phyloP scores from a whole-genome alignment of 805 yeast genomes.

The Grigorovia yakushimaensis region DNA sequence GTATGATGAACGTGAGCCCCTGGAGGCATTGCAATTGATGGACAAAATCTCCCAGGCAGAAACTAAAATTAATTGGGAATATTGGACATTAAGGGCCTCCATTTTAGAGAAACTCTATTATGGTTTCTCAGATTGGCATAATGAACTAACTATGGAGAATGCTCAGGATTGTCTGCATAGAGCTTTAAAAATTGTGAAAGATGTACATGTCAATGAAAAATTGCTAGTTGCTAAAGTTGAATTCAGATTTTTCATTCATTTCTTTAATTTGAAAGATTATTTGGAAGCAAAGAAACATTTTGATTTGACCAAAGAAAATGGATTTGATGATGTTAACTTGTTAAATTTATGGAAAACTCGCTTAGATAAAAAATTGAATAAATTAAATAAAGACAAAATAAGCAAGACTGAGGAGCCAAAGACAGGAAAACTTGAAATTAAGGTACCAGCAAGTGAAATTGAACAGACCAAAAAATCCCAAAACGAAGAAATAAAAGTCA shows the following conservation, averaged over 20 bases:
- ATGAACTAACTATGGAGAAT: slow-evolving; percentile 35
- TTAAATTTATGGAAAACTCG: slow-evolving; percentile 34
- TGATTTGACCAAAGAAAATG: slow-evolving; percentile 33
- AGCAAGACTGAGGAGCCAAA: background rate
- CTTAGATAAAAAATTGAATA: slow-evolving; percentile 13
- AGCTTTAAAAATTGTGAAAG: slow-evolving; percentile 33
- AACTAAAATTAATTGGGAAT: slow-evolving; percentile 28
- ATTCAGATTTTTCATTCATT: slow-evolving; percentile 40
- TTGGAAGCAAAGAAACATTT: slow-evolving; percentile 35
- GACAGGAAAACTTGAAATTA: too few relatives aligned
- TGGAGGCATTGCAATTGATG: slow-evolving; percentile 35
- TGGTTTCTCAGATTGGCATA: slow-evolving; percentile 33
- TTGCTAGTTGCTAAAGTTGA: slow-evolving; percentile 38
- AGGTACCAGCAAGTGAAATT: too few relatives aligned
- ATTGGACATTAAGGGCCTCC: background rate
- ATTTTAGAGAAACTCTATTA: slow-evolving; percentile 34
- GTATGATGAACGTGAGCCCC: slow-evolving; percentile 38
- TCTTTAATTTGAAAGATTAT: slow-evolving; percentile 36
- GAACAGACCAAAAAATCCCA: too few relatives aligned
- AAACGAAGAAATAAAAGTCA: background rate
- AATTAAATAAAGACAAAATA: slow-evolving; percentile 5
- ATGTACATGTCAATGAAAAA: slow-evolving; percentile 38
- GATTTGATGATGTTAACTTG: slow-evolving; percentile 38
- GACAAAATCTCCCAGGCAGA: slow-evolving; percentile 34
- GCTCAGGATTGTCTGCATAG: slow-evolving; percentile 25